Conservation (phyloP, 305 asterid genomes). For the Solanum chacoense region DNA sequence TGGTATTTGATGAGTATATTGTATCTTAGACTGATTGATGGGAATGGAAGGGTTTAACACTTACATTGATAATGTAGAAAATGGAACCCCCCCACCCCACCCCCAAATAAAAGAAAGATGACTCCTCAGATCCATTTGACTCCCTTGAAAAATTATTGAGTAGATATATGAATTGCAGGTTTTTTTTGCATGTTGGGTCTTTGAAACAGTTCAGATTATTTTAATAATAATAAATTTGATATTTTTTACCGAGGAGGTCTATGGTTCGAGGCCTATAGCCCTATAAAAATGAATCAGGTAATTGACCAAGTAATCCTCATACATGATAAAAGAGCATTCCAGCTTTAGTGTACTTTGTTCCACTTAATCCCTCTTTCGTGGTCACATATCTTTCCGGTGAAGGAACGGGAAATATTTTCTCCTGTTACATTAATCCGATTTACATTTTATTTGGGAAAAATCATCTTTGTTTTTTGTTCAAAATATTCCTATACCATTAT, state of each 20-base stretch:
- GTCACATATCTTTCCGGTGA: not conserved
- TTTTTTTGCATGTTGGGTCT: not conserved
- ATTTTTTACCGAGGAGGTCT: not conserved
- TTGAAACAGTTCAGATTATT: not conserved
- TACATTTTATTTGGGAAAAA: not conserved
- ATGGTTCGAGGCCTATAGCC: not conserved
- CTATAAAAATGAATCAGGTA: not conserved
- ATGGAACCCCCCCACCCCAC: not conserved
- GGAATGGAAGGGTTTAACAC: not conserved
- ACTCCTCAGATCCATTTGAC: not conserved
- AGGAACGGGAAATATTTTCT: not conserved
- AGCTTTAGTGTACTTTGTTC: not conserved
- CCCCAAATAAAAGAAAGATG: not conserved
- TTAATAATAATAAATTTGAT: not conserved
- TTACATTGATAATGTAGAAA: not conserved
- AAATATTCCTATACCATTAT: not conserved
- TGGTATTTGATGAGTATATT: not conserved
- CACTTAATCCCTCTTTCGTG: not conserved
- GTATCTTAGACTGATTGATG: not conserved
- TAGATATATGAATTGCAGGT: not conserved
- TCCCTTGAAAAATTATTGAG: not conserved
- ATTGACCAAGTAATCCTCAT: not conserved
- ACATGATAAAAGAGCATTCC: not conserved
- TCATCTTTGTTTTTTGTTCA: not conserved
- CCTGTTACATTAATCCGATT: not conserved